Percentiles rank a stretch among this genome's conserved stretches.
Evolutionary conservation across 352 stramenopile species (phyloP).

Genomic region (Pythium dissotocum): DNA sequence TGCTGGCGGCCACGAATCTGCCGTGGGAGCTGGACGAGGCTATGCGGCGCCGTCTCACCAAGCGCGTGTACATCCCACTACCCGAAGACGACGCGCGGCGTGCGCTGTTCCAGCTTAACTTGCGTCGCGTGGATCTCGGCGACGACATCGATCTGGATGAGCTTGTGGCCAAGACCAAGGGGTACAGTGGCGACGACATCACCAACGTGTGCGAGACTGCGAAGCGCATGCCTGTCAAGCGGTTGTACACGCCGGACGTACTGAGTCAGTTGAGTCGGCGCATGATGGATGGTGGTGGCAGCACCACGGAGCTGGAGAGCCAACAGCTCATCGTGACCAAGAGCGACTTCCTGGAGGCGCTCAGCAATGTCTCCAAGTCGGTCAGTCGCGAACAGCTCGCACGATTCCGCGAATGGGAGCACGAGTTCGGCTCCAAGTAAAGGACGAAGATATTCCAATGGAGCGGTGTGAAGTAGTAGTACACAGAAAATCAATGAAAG

Average conservation of each 20-base stretch:
- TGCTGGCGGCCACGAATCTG: constrained; percentile 96
- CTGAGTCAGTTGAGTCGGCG: constrained; percentile 56
- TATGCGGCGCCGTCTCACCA: constrained; percentile 94
- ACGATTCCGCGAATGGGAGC: constrained; percentile 46
- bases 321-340: constrained; percentile 67
- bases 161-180: constrained; percentile 62
- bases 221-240: constrained; percentile 83
- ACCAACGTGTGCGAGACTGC: constrained; percentile 70
- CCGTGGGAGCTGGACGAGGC: constrained; percentile 97
- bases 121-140: constrained; percentile 37
- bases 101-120: constrained; percentile 40
- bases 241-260: constrained; percentile 70
- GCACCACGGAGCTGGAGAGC: constrained; percentile 47
- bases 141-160: constrained; percentile 57
- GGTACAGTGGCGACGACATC: constrained; percentile 90
- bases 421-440: constrained; percentile 50
- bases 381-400: constrained; percentile 48
- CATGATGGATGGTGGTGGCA: constrained; percentile 34
- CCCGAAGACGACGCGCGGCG: constrained; percentile 36
- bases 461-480: constrained; percentile 11
- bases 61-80: constrained; percentile 90
- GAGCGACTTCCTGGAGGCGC: constrained; percentile 37
- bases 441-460: neutral
- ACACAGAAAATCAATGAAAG: neutral
- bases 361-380: constrained; percentile 54